Base-by-base conservation (phyloP, 2,329 filamentous ascomycete genomes). In the Calonectria henricotiae region DNA sequence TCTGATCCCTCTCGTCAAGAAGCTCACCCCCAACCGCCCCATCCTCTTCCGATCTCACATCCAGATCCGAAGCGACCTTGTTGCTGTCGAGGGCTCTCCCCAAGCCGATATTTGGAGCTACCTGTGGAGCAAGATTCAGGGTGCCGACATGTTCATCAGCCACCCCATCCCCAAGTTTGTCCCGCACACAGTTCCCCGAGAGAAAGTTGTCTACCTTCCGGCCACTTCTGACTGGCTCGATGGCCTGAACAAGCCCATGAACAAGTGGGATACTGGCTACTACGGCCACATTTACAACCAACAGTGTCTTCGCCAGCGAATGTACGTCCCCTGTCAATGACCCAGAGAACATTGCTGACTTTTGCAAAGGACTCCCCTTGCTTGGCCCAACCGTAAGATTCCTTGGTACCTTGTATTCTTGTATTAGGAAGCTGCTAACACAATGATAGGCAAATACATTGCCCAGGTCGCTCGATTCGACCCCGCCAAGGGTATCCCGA, bases 201-300 rank as follows among this genome's bases (percentile, higher is more conserved):
- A 91, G 64, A 92, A 89, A 74, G 91, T 96, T 0, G 91, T 89
- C 1, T 95, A 95, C 79, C 85, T 96, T 79, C 93, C 93, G 3
- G 94, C 94, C 12, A 93, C 93, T 0, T 96, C 93, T 0, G 94
- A 96, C 80, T 96, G 93, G 90, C 86, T 95, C 4, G 94, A 96
- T 79, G 94, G 94, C 9, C 82, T 96, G 74, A 96, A 95, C 85
- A 96, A 96, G 81, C 82, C 85, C 27, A 86, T 96, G 80, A 89
- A 88, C 69, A 85, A 88, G 62, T 94, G 91, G 89, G 92, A 94
- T 77, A 85, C 87, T 7, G 88, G 89, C 13, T 94, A 93, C 82
- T 96, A 96, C 76, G 88, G 92, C 62, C 89, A 93, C 73, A 85
- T 91, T n/a, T 94, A 95, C 82, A 92, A 92, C 76, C 82, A 84